phyloP scores from a whole-genome alignment of 208 protist species.

The Jaenimonas drosophilae region DNA sequence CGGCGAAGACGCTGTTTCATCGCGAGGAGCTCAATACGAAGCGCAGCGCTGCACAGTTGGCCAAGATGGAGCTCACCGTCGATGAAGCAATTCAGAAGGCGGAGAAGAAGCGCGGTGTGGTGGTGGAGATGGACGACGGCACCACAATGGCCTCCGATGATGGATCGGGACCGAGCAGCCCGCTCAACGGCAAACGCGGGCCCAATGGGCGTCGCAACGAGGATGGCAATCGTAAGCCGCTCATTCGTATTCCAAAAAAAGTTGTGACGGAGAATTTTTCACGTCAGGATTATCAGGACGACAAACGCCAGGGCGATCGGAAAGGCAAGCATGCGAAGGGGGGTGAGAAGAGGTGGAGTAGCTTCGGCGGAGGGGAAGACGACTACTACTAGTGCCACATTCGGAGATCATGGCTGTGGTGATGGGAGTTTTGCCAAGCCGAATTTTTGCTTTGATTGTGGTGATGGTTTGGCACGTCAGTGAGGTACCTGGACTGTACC shows the following conservation, averaged over 20 bases:
- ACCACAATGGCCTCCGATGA: not conserved
- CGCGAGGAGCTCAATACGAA: conserved; percentile 28
- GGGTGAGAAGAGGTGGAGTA: conserved; percentile 24
- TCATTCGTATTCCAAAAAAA: conserved; percentile 8
- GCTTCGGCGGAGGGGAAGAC: conserved; percentile 24
- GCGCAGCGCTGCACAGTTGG: conserved; percentile 31
- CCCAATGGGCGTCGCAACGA: not conserved
- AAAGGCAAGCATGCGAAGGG: conserved; percentile 74
- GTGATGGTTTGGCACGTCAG: no score
- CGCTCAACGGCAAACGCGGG: not conserved
- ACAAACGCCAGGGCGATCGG: conserved; percentile 29
- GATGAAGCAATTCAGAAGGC: conserved; percentile 36
- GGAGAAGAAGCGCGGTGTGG: conserved; percentile 20
- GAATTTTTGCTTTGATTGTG: no score
- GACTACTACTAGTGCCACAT: conserved; percentile 35
- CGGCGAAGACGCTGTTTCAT: conserved; percentile 42
- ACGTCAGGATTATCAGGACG: conserved; percentile 48
- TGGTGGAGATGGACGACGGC: conserved; percentile 20
- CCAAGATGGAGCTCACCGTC: conserved; percentile 25
- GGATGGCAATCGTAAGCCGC: conserved; percentile 2
- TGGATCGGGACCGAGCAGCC: not conserved
- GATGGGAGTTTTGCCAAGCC: not conserved
- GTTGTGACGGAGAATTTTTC: conserved; percentile 9
- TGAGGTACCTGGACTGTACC: no score
- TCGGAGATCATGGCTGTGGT: no score